Conservation (phyloP, 2,329 filamentous ascomycete genomes). For the Huntiella savannae region DNA sequence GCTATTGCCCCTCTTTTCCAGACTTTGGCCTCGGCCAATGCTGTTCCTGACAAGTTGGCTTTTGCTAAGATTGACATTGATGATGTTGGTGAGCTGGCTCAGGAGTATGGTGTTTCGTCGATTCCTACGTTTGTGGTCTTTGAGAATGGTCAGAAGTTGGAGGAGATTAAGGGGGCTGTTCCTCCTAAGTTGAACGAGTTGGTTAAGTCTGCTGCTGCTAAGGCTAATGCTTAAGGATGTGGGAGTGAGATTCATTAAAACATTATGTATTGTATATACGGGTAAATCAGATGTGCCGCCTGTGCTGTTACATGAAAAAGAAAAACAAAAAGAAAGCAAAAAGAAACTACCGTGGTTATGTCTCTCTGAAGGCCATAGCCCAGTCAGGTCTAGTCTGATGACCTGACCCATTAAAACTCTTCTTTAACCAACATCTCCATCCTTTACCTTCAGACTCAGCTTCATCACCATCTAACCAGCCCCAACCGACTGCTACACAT, state of each 20-base stretch:
- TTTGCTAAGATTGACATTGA: constrained; percentile 44
- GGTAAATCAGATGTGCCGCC: background rate
- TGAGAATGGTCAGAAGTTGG: constrained; percentile 25
- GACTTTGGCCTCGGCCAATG: constrained; percentile 25
- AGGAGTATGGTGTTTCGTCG: constrained; percentile 30
- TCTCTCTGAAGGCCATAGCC: constrained; percentile 24
- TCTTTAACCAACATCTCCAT: constrained; percentile 27
- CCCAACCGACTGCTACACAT: constrained; percentile 28
- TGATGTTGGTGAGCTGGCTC: constrained; percentile 29
- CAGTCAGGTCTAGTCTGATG: constrained; percentile 20
- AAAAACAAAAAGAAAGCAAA: constrained; percentile 1
- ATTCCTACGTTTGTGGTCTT: constrained; percentile 45
- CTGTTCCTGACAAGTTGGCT: constrained; percentile 23
- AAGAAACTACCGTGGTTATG: background rate
- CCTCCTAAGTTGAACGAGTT: constrained; percentile 11
- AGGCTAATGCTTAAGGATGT: constrained; percentile 17
- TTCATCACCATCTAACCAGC: constrained; percentile 22
- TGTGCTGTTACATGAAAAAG: background rate
- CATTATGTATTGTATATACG: background rate
- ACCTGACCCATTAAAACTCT: constrained; percentile 16
- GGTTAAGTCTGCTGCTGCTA: constrained; percentile 12
- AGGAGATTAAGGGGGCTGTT: constrained; percentile 13
- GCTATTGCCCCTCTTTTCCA: constrained; percentile 35
- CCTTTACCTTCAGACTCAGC: constrained; percentile 15
- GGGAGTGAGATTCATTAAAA: background rate